Evolutionary conservation across 805 yeast genomes (phyloP).

Genomic region (Hanseniaspora pseudoguilliermondii): DNA sequence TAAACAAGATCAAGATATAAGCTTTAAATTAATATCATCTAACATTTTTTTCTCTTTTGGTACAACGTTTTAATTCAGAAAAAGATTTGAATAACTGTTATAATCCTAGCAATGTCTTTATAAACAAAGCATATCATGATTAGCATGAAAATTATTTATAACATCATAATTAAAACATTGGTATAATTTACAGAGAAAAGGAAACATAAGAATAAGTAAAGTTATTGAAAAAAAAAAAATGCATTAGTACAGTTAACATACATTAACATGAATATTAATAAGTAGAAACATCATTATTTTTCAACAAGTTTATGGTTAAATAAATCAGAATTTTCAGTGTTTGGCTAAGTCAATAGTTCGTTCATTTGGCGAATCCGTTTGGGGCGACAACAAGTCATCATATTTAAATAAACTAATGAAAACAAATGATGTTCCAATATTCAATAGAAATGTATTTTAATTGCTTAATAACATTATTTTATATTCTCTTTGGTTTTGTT

Average conservation of each 20-base stretch:
- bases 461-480: not conserved
- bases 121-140: slow-evolving; percentile 22
- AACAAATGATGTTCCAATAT: not conserved
- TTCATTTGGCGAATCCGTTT: slow-evolving; percentile 26
- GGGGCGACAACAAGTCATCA: slow-evolving; percentile 34
- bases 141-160: slow-evolving; percentile 26
- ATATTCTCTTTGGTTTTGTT: not conserved
- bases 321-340: slow-evolving; percentile 31
- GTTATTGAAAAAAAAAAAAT: slow-evolving; percentile 13
- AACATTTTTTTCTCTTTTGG: no score
- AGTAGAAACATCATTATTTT: not conserved
- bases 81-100: slow-evolving; percentile 9
- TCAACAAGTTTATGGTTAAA: not conserved
- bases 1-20: no score
- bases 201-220: slow-evolving; percentile 5
- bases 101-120: slow-evolving; percentile 14
- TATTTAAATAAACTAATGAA: slow-evolving; percentile 1
- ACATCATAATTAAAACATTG: slow-evolving; percentile 12
- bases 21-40: no score
- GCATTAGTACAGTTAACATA: slow-evolving; percentile 6
- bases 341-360: slow-evolving; percentile 26
- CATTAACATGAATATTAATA: slow-evolving; percentile 1
- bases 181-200: no score
- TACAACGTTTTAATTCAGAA: slow-evolving; percentile 5
- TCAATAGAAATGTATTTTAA: slow-evolving; percentile 1